Evolutionary conservation across 2,329 filamentous ascomycete genomes (phyloP), one percentile per base, ranked within the genome.

Genomic region (Penicillium sp.): DNA sequence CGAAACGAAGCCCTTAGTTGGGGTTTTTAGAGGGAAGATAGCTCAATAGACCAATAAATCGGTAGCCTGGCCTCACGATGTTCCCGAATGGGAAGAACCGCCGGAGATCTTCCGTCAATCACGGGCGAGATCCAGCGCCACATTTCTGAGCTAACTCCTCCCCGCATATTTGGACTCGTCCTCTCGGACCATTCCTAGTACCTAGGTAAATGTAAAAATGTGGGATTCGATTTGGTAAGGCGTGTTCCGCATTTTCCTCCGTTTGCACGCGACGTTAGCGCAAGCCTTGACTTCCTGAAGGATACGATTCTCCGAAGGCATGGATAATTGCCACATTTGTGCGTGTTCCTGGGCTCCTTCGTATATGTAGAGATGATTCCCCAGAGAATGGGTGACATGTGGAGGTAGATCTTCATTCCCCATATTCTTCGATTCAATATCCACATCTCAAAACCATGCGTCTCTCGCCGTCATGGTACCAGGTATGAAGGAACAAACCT

Each of bases 401-500:
- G 62, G 60, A 62, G 53, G 63, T 65, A 54, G 63, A 66, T 61
- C 53, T 50, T 62, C 52, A 60, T 64, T 64, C 63, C 62, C 57
- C 56, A 58, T 58, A 58, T 55, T 55, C 53, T 49, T 46, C 34
- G 24, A 56, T 43, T 34, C 44, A 18, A 31, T 37, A 45, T 20
- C 39, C 39, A 51, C 29, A 35, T 46, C 47, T 42, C 14, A 55
- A 56, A 68, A 73, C 50, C 61, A 84, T 84, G 81, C 78, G 75
- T 68, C 70, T 85, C 52, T 79, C 81, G 60, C 82, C 82, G 26
- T 81, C 83, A 66, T 81, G 78, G 77, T 85, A 84, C 66, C 82
- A 83, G 75, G 78, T 79, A 73, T 49, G 72, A 37, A 20, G n/a
- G 13, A 1, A 26, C 22, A n/a, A n/a, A 2, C 5, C 5, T 4